phyloP scores from a whole-genome alignment of 176 grass and related monocot species.

The Cenchrus americanus region DNA sequence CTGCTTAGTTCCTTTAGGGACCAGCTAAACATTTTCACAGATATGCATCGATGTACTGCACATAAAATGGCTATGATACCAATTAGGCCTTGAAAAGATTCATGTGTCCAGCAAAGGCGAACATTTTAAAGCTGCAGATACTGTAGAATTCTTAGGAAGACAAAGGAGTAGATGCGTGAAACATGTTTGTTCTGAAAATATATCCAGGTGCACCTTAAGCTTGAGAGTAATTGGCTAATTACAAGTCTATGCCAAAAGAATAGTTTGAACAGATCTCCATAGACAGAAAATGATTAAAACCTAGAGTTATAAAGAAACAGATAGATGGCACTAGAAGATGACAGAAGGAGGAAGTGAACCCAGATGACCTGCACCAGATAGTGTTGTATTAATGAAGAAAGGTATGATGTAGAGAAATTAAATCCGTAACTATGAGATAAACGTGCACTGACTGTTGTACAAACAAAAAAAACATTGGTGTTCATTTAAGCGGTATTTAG shows the following conservation, averaged over 20 bases:
- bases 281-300: neutral
- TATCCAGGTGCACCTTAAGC: neutral
- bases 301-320: constrained; percentile 4
- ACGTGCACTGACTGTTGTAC: neutral
- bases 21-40: constrained; percentile 14
- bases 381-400: neutral
- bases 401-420: neutral
- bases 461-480: neutral
- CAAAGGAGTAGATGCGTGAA: neutral
- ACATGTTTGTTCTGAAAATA: neutral
- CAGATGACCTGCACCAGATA: neutral
- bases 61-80: constrained; percentile 3
- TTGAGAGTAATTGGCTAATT: neutral
- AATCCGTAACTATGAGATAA: neutral
- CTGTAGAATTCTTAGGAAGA: neutral
- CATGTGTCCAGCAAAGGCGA: neutral
- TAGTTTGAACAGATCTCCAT: neutral
- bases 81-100: neutral
- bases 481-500: neutral
- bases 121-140: neutral
- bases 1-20: too few relatives aligned
- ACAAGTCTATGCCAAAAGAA: constrained; percentile 5
- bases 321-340: neutral
- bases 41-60: constrained; percentile 24
- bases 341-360: neutral